Evolutionary conservation across 2,329 filamentous ascomycete genomes (phyloP), one percentile per base, ranked within the genome.

Genomic region (Calonectria honghensis): DNA sequence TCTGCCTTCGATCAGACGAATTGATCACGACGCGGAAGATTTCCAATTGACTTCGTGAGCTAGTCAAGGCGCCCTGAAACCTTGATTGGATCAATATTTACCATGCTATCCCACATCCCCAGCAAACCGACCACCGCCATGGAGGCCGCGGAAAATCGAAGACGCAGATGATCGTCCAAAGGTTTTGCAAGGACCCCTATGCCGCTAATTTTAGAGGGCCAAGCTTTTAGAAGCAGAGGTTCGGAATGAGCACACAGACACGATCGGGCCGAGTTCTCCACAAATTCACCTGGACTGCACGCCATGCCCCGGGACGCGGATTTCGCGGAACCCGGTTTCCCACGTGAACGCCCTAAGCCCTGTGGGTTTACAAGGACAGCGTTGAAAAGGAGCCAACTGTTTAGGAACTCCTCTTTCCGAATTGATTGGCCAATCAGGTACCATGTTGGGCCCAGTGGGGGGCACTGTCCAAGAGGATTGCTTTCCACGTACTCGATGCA

Each of bases 161-260:
- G 27, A 29, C 32, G 27, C 6, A 16, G 16, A 10, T 24, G 31
- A 57, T 35, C 31, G 14, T 11, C 31, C 35, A n/a, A n/a, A 20
- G 2, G 18, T 27, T 27, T 48, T 10, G 7, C n/a, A 13, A 24
- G 45, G n/a, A 48, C 45, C 45, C n/a, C 41, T 13, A 24, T 41
- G 37, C 24, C 57, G 37, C 57, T 63, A 63, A 63, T 63, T 63
- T 63, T 63, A 63, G 57, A 41, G 57, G 57, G 18, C 37, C 57
- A 63, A 29, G 24, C 57, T 48, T 48, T 20, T 11, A 5, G 45
- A 48, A 48, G 45, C 20, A 48, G 10, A 24, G 45, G 20, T 10
- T 48, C 9, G 6, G 20, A 20, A 48, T 9, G 9, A 24, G 13
- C 45, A 48, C 45, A 48, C 45, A 24, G n/a, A 35, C 57, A 41